phyloP scores from a whole-genome alignment of 139 green algal genomes.

The Volvox reticuliferus region DNA sequence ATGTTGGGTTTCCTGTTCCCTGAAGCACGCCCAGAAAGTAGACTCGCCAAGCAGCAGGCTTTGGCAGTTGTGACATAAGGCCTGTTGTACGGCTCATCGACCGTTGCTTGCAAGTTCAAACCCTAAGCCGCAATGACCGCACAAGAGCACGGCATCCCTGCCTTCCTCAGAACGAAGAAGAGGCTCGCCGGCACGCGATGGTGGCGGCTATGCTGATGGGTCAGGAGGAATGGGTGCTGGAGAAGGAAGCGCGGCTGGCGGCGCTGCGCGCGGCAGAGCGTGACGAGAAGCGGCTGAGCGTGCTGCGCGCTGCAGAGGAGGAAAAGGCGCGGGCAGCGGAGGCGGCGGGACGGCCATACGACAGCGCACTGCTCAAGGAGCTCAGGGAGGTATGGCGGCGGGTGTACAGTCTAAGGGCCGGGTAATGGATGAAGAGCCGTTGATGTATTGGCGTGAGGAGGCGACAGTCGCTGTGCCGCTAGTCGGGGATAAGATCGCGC shows the following conservation, averaged over 20 bases:
- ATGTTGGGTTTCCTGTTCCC: too few relatives aligned
- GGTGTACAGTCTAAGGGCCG: neutral
- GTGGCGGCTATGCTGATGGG: constrained; percentile 38
- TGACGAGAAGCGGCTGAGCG: constrained; percentile 17
- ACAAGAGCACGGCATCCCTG: neutral
- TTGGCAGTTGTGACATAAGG: too few relatives aligned
- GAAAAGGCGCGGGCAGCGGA: constrained; percentile 13
- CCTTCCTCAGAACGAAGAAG: constrained; percentile 6
- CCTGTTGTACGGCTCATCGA: too few relatives aligned
- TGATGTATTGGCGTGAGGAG: too few relatives aligned
- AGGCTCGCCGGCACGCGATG: constrained; percentile 19
- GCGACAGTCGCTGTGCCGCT: too few relatives aligned
- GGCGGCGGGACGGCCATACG: neutral
- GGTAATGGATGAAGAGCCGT: too few relatives aligned
- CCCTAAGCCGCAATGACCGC: too few relatives aligned
- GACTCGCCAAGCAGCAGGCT: too few relatives aligned
- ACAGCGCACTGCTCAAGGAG: constrained; percentile 16
- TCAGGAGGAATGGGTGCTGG: constrained; percentile 44
- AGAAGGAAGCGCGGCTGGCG: constrained; percentile 22
- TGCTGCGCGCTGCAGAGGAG: constrained; percentile 29
- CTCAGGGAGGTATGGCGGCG: neutral
- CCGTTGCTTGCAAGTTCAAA: too few relatives aligned
- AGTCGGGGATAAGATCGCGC: too few relatives aligned
- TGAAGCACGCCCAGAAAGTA: too few relatives aligned
- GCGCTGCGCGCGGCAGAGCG: constrained; percentile 23